These are phyloP conservation scores for Clarkia xantiana DNA, from an alignment of 345 rosid species.

Conservation along the genomic window DNA sequence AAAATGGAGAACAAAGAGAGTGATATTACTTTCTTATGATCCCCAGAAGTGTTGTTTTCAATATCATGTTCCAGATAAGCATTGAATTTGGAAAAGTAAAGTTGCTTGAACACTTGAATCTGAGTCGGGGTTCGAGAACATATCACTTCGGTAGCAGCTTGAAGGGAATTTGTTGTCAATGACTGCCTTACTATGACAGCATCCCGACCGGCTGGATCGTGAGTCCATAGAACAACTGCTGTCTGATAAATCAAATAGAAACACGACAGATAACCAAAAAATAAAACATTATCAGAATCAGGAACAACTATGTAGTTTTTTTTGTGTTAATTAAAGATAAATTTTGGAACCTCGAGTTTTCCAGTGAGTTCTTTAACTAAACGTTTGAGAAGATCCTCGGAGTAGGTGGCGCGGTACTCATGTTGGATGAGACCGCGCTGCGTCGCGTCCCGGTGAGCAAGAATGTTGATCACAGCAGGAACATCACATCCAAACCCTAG, in stretches of 20 bases:
- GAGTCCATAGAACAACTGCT: slow-evolving; percentile 56
- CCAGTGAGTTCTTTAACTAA: slow-evolving; percentile 47
- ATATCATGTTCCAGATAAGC: slow-evolving; percentile 38
- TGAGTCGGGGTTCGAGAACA: slow-evolving; percentile 56
- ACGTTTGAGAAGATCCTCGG: slow-evolving; percentile 32
- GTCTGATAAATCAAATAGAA: slow-evolving; percentile 18
- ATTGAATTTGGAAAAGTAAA: slow-evolving; percentile 30
- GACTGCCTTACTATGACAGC: slow-evolving; percentile 33
- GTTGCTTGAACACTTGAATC: slow-evolving; percentile 46
- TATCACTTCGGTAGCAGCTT: slow-evolving; percentile 45
- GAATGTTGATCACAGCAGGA: slow-evolving; percentile 32
- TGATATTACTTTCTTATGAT: slow-evolving; percentile 32
- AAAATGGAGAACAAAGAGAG: slow-evolving; percentile 1
- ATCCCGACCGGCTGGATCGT: slow-evolving; percentile 53
- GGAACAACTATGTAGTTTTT: not conserved
- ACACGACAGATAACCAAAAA: not conserved
- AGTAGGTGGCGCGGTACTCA: slow-evolving; percentile 35
- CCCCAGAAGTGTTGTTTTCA: slow-evolving; percentile 23
- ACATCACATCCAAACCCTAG: slow-evolving; percentile 53
- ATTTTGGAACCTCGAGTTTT: slow-evolving; percentile 37
- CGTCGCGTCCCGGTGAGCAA: slow-evolving; percentile 51
- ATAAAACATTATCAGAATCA: not conserved
- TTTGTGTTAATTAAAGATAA: not conserved
- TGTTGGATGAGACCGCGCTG: slow-evolving; percentile 43
- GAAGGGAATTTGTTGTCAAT: slow-evolving; percentile 4